Percentiles rank a stretch among this genome's conserved stretches.
Conservation (phyloP, 1,284 basidiomycete species). For the Ceratobasidium sp. region DNA sequence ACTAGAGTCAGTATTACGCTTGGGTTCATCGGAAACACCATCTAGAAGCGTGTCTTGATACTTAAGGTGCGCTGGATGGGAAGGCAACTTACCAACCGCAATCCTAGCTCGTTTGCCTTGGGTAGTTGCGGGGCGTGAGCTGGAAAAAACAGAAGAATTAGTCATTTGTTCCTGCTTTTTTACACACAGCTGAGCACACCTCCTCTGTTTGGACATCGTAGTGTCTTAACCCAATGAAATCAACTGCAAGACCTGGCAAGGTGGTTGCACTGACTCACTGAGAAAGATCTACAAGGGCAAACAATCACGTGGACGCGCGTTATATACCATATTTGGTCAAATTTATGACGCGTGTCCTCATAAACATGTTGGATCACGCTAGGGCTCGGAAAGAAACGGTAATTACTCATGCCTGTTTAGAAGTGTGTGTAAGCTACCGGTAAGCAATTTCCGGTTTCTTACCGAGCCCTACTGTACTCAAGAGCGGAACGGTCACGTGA, state of each 20-base stretch:
- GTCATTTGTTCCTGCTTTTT: not conserved
- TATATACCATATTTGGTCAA: not conserved
- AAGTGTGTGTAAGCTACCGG: too few relatives aligned
- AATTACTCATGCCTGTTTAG: too few relatives aligned
- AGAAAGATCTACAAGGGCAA: conserved; percentile 4
- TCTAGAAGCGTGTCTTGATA: too few relatives aligned
- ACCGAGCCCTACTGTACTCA: too few relatives aligned
- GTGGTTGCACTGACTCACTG: not conserved
- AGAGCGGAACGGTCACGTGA: conserved; percentile 27
- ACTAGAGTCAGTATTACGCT: too few relatives aligned
- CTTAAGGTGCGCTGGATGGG: not conserved
- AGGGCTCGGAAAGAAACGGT: too few relatives aligned
- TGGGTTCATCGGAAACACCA: too few relatives aligned
- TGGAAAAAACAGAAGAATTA: not conserved
- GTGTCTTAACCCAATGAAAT: not conserved
- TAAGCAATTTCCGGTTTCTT: too few relatives aligned
- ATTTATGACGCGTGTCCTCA: not conserved
- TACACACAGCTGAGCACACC: conserved; percentile 1
- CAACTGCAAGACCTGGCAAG: not conserved
- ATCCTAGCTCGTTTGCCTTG: conserved; percentile 14
- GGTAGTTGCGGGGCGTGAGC: not conserved
- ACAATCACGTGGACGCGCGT: conserved; percentile 14
- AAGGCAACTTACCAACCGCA: conserved; percentile 1
- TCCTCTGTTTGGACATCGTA: not conserved
- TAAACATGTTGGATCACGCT: too few relatives aligned